Conservation (phyloP, 1,139 yeast genomes). For the Lodderomyces jiufengensis region DNA sequence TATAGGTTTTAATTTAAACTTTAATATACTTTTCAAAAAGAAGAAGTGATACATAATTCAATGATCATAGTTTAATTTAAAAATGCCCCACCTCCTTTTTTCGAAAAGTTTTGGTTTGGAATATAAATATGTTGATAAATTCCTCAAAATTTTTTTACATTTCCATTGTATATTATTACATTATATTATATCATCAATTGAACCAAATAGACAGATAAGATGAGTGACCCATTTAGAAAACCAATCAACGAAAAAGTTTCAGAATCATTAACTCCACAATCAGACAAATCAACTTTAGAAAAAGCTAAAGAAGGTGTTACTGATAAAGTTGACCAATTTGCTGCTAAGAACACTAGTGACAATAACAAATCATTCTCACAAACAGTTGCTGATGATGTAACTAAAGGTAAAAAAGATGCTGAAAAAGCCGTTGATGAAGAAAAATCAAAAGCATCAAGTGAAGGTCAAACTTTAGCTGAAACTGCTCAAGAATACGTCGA, state of each 20-base stretch:
- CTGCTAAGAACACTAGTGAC: constrained; percentile 57
- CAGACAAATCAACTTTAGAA: constrained; percentile 61
- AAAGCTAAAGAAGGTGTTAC: constrained; percentile 72
- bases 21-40: too few species aligned
- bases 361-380: constrained; percentile 66
- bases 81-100: too few species aligned
- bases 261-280: constrained; percentile 71
- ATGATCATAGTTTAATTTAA: too few species aligned
- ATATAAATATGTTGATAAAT: too few species aligned
- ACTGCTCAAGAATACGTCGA: constrained; percentile 61
- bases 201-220: too few species aligned
- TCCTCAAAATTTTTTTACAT: too few species aligned
- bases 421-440: constrained; percentile 27
- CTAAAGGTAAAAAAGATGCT: constrained; percentile 52
- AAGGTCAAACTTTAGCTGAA: constrained; percentile 40
- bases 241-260: constrained; percentile 61
- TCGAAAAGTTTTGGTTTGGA: too few species aligned
- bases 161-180: too few species aligned
- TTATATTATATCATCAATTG: too few species aligned
- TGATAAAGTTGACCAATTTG: constrained; percentile 60
- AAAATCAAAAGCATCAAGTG: constrained; percentile 12
- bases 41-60: too few species aligned
- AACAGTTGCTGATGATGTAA: constrained; percentile 54
- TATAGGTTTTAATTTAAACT: too few species aligned
- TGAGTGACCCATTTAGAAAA: constrained; percentile 83